Percentiles rank a stretch among this genome's conserved stretches.
These are phyloP conservation scores for Exophiala sideris DNA, from an alignment of 2,329 filamentous ascomycete genomes.

Conservation along the genomic window DNA sequence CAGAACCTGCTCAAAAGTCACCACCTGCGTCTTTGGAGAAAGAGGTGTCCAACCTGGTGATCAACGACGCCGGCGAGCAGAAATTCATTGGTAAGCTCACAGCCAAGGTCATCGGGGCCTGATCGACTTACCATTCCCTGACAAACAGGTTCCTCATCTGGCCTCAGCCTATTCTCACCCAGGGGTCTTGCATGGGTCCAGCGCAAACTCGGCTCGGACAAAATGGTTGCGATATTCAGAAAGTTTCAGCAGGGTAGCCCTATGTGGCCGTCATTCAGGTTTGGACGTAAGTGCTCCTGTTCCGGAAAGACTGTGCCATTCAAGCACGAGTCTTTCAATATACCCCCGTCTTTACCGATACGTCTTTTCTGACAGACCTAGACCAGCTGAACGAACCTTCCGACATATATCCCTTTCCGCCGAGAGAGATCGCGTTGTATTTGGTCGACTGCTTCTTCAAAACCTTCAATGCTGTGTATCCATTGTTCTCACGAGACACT, in stretches of 20 bases:
- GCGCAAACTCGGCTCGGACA: conserved; percentile 5
- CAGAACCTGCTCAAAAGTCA: background rate
- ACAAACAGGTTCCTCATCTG: conserved; percentile 7
- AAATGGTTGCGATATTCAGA: background rate
- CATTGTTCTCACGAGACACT: conserved; percentile 4
- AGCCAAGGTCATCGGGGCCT: background rate
- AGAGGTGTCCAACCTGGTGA: conserved; percentile 11
- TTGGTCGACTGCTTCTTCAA: conserved; percentile 14
- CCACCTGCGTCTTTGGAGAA: background rate
- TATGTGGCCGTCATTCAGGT: conserved; percentile 5
- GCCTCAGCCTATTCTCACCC: conserved; percentile 10
- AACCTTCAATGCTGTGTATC: conserved; percentile 10
- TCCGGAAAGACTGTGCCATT: no score
- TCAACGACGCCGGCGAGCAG: conserved; percentile 7
- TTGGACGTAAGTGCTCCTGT: background rate
- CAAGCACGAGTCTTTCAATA: background rate
- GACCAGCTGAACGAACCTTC: background rate
- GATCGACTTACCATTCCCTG: background rate
- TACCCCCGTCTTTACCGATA: background rate
- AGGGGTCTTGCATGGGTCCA: conserved; percentile 14
- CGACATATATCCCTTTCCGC: conserved; percentile 1
- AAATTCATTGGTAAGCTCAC: conserved; percentile 12
- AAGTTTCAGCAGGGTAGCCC: background rate
- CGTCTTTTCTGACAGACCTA: no score
- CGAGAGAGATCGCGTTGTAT: conserved; percentile 5